phyloP scores from a whole-genome alignment of 768 basidiomycete species.

The Kwoniella newhampshirensis region DNA sequence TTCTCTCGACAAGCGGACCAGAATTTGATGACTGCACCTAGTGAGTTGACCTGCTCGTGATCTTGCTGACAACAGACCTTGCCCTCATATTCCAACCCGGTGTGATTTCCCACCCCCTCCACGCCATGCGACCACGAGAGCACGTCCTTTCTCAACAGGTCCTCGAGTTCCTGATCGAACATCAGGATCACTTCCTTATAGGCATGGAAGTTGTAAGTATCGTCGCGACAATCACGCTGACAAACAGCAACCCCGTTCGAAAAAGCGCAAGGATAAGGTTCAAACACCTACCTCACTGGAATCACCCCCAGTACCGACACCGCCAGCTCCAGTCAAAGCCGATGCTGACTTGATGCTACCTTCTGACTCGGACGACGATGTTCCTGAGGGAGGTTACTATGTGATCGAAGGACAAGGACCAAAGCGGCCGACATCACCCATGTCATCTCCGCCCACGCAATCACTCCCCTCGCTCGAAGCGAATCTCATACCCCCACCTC shows the following conservation, averaged over 20 bases:
- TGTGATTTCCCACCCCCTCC: constrained; percentile 80
- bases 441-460: constrained; percentile 7
- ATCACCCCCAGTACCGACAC: constrained; percentile 3
- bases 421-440: constrained; percentile 11
- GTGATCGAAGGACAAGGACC: constrained; percentile 32
- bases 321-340: constrained; percentile 39
- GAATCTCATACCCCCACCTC: constrained; percentile 17
- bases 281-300: background rate
- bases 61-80: constrained; percentile 65
- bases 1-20: constrained; percentile 86
- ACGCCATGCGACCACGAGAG: constrained; percentile 81
- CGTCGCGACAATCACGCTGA: background rate
- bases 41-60: constrained; percentile 58
- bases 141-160: constrained; percentile 85
- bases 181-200: constrained; percentile 93
- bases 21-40: constrained; percentile 93
- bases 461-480: constrained; percentile 7
- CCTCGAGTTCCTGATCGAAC: constrained; percentile 91
- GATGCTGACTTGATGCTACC: constrained; percentile 49
- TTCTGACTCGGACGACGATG: constrained; percentile 53
- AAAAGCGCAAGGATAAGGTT: constrained; percentile 26
- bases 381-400: constrained; percentile 49
- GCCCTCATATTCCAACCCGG: constrained; percentile 97
- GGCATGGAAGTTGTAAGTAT: constrained; percentile 55
- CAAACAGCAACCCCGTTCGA: constrained; percentile 19